These are phyloP conservation scores for Buxus sempervirens DNA, from an alignment of 164 flowering plant species.

Conservation along the genomic window DNA sequence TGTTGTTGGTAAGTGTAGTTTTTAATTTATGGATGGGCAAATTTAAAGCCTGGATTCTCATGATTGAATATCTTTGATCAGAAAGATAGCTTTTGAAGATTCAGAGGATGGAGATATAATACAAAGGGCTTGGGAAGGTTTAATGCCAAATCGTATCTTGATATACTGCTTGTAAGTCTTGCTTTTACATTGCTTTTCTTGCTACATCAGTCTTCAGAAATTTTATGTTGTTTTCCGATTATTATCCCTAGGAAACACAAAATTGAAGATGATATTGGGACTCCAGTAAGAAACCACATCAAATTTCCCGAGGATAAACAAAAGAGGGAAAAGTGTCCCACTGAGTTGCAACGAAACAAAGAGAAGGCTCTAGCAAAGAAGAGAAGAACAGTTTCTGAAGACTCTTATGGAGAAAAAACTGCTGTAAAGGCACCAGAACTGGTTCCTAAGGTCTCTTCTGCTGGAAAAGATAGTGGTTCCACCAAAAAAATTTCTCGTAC, in stretches of 20 bases:
- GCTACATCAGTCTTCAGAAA: neutral
- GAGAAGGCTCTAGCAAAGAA: conserved; percentile 16
- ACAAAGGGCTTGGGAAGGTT: conserved; percentile 75
- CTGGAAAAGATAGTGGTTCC: conserved; percentile 10
- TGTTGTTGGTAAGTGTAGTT: neutral
- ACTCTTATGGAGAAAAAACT: conserved; percentile 17
- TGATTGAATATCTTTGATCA: conserved; percentile 21
- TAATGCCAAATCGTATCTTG: conserved; percentile 59
- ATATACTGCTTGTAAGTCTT: conserved; percentile 80
- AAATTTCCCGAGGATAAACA: conserved; percentile 32
- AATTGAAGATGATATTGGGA: conserved; percentile 37
- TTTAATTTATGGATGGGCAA: neutral
- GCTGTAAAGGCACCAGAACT: conserved; percentile 15
- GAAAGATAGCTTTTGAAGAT: conserved; percentile 48
- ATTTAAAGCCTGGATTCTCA: neutral
- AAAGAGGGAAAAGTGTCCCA: conserved; percentile 7
- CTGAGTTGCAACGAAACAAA: conserved; percentile 2
- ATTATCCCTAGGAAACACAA: conserved; percentile 48
- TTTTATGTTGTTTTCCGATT: neutral
- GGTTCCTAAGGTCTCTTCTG: conserved; percentile 5
- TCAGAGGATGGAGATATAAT: conserved; percentile 25
- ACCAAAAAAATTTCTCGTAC: conserved; percentile 9
- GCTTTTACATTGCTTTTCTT: conserved; percentile 1
- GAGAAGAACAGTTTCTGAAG: conserved; percentile 14
- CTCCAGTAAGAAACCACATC: conserved; percentile 54